Base-by-base conservation (phyloP, 2,329 filamentous ascomycete genomes). In the Cylindrodendrum hubeiense region DNA sequence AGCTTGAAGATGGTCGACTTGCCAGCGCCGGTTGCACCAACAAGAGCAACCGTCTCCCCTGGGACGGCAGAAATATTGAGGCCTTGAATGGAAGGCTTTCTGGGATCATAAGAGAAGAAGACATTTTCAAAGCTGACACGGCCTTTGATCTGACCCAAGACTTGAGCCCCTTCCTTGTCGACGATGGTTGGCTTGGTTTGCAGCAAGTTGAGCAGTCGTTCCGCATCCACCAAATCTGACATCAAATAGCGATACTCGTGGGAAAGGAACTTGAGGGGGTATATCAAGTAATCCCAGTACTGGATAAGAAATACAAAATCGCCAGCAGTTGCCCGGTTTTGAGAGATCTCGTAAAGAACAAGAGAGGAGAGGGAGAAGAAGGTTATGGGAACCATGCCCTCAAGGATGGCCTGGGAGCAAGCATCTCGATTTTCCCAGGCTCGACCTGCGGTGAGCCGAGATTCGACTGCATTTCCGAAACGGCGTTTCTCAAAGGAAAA, bases 1-100 rank as follows among this genome's bases (percentile, higher is more conserved):
- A 91, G 80, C 73, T 90, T 90, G 59, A 90, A 77, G 54, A 88
- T 84, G 0, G 89, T 90, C 0, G 87, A 89, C 74, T 91, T 91
- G 22, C 89, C 89, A 5, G 85, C 85, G 12, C 89, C 89, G 0
- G 88, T 89, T 69, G 88, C 86, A 19, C 89, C 89, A 1, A 90
- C 87, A 6, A 91, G 80, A 0, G 89, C 89, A 2, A 90, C 78
- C 0, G 86, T 89, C 60, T 88, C 80, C 2, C 87, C 88, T 0
- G 84, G 82, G 39, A 79, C 77, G 2, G 83, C 84, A 0, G 76
- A 78, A 53, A 90, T 82, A 15, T 76, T 83, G 12, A 90, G 74
- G 15, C 83, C 78, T 24, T 81, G 79, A 8, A 90, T 78, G 0
- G 86, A 85, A 0, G 79, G 78, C 62, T 87, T 85, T 2, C 86